phyloP scores from a whole-genome alignment of 1,284 basidiomycete genomes.

The Ustilago tritici region DNA sequence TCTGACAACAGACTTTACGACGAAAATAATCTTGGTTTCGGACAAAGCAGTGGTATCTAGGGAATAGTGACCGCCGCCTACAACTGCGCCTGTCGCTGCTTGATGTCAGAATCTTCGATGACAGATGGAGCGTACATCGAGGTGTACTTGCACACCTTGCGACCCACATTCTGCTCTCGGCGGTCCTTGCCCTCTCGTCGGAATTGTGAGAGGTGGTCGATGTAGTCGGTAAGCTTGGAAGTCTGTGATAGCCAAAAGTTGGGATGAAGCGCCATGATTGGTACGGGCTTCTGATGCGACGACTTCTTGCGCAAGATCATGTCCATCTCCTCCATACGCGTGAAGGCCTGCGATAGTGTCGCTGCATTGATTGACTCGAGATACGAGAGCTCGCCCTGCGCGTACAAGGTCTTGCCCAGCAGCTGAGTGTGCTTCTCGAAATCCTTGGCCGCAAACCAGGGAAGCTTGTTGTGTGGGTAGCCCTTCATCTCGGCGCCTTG shows the following conservation, averaged over 20 bases:
- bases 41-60: background rate
- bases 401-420: slow-evolving; percentile 69
- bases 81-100: slow-evolving; percentile 41
- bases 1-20: too few species aligned
- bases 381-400: slow-evolving; percentile 69
- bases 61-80: background rate
- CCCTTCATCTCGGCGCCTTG: slow-evolving; percentile 23
- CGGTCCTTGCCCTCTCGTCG: slow-evolving; percentile 69
- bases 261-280: slow-evolving; percentile 68
- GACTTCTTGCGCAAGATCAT: slow-evolving; percentile 58
- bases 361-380: slow-evolving; percentile 67
- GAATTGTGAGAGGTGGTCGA: slow-evolving; percentile 66
- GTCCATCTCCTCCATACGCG: slow-evolving; percentile 61
- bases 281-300: slow-evolving; percentile 62
- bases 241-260: slow-evolving; percentile 61
- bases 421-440: slow-evolving; percentile 69
- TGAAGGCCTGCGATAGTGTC: slow-evolving; percentile 60
- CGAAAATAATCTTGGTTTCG: background rate
- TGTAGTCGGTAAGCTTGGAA: slow-evolving; percentile 62
- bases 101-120: slow-evolving; percentile 35
- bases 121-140: slow-evolving; percentile 37
- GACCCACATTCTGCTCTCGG: slow-evolving; percentile 52
- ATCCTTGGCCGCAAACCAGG: slow-evolving; percentile 68
- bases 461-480: slow-evolving; percentile 45
- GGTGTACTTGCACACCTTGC: slow-evolving; percentile 43